Evolutionary conservation across 2,329 filamentous ascomycete genomes (phyloP).

Genomic region (Pezicula carpinea): DNA sequence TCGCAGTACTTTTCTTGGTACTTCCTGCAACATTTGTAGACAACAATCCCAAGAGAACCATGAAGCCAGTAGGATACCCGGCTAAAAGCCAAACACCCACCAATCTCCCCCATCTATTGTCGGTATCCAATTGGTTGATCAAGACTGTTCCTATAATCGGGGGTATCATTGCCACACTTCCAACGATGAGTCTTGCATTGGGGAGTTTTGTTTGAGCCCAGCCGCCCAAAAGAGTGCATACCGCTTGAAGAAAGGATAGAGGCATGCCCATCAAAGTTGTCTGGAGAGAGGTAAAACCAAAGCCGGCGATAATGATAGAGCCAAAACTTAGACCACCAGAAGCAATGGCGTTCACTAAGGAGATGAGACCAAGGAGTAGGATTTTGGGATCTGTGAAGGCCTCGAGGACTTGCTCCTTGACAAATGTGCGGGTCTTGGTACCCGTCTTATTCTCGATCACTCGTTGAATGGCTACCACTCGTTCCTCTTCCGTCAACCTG

Average conservation of each 20-base stretch:
- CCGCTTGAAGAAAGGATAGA: conserved; percentile 12
- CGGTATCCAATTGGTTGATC: conserved; percentile 24
- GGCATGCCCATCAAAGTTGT: conserved; percentile 51
- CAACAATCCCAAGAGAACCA: conserved; percentile 38
- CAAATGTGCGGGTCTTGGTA: conserved; percentile 13
- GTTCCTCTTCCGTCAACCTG: conserved; percentile 36
- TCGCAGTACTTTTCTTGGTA: conserved; percentile 72
- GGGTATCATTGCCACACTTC: conserved; percentile 26
- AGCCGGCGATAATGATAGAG: conserved; percentile 33
- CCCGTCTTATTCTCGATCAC: conserved; percentile 22
- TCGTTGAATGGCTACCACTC: conserved; percentile 29
- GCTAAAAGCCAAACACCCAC: conserved; percentile 29
- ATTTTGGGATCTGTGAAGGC: conserved; percentile 12
- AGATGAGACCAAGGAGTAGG: conserved; percentile 11
- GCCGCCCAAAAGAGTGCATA: conserved; percentile 15
- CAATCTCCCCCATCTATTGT: conserved; percentile 28
- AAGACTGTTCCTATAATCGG: conserved; percentile 28
- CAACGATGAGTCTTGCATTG: conserved; percentile 26
- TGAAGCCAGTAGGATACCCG: conserved; percentile 27
- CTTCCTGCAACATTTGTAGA: conserved; percentile 65
- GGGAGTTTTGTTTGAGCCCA: conserved; percentile 16
- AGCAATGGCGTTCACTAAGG: conserved; percentile 16
- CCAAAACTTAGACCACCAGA: conserved; percentile 26
- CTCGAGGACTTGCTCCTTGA: conserved; percentile 17
- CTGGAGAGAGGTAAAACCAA: conserved; percentile 32